Percentiles rank a stretch among this genome's conserved stretches.
Evolutionary conservation across 495 filamentous ascomycete species (phyloP).

Genomic region (Delitschia confertaspora): DNA sequence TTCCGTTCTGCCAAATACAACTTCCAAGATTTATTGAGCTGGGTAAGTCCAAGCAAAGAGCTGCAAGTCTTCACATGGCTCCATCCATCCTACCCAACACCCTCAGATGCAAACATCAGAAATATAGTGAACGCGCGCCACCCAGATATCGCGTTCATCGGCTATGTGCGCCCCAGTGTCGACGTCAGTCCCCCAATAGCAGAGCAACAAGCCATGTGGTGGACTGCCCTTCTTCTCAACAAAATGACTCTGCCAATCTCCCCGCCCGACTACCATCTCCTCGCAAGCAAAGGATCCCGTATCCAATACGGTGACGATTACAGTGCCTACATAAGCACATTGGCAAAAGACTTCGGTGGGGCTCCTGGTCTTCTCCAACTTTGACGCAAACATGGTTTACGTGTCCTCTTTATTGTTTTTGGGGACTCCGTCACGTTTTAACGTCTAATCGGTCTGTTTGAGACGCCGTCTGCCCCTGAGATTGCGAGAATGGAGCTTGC

Average conservation of each 20-base stretch:
- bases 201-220: constrained; percentile 42
- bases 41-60: no score
- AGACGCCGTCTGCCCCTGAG: constrained; percentile 1
- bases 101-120: constrained; percentile 32
- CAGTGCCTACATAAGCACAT: constrained; percentile 39
- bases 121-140: constrained; percentile 36
- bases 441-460: constrained; percentile 7
- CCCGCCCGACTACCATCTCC: constrained; percentile 35
- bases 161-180: constrained; percentile 40
- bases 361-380: constrained; percentile 33
- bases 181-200: constrained; percentile 42
- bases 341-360: constrained; percentile 37
- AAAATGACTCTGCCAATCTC: constrained; percentile 25
- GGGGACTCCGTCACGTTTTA: constrained; percentile 9
- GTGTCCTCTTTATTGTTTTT: constrained; percentile 11
- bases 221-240: constrained; percentile 31
- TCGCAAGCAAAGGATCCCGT: constrained; percentile 8
- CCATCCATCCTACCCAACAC: constrained; percentile 22
- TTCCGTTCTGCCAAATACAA: no score
- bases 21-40: no score
- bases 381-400: constrained; percentile 1
- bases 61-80: constrained; percentile 38
- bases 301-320: constrained; percentile 40
- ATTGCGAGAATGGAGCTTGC: constrained; percentile 5
- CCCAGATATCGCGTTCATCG: constrained; percentile 40